phyloP scores from a whole-genome alignment of 208 protist species.

The Phytomonas francai region DNA sequence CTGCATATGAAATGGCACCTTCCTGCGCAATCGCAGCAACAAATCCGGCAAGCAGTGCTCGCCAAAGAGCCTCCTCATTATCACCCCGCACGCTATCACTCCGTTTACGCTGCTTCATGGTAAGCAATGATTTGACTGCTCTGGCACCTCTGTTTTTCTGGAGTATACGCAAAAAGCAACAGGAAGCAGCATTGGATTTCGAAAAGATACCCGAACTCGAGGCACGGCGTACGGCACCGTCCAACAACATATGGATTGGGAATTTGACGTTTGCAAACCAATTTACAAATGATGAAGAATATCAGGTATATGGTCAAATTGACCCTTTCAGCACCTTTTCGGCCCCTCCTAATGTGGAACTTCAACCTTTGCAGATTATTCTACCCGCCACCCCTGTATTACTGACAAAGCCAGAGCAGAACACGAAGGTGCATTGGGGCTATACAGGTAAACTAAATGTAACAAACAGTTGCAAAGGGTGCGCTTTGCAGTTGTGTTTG shows the following conservation, averaged over 20 bases:
- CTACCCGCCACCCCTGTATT: background rate
- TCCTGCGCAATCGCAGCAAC: conserved; percentile 1
- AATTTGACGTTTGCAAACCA: conserved; percentile 52
- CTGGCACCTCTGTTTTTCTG: conserved; percentile 48
- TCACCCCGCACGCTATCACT: conserved; percentile 28
- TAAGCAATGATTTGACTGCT: conserved; percentile 31
- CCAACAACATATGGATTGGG: conserved; percentile 72
- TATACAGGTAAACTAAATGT: background rate
- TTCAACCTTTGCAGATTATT: conserved; percentile 16
- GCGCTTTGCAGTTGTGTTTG: background rate
- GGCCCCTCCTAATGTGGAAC: conserved; percentile 20
- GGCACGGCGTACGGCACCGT: conserved; percentile 28
- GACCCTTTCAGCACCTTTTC: conserved; percentile 68
- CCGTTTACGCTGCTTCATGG: conserved; percentile 61
- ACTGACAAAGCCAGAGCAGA: background rate
- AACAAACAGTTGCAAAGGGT: background rate
- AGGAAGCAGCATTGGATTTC: conserved; percentile 15
- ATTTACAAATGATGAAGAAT: conserved; percentile 65
- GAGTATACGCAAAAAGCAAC: background rate
- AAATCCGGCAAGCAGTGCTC: background rate
- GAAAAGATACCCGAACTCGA: conserved; percentile 49
- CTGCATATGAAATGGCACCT: background rate
- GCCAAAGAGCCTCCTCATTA: background rate
- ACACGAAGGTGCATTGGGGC: background rate
- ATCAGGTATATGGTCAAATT: conserved; percentile 66